Conservation (phyloP, 2,329 filamentous ascomycete genomes). For the Eutypa lata region DNA sequence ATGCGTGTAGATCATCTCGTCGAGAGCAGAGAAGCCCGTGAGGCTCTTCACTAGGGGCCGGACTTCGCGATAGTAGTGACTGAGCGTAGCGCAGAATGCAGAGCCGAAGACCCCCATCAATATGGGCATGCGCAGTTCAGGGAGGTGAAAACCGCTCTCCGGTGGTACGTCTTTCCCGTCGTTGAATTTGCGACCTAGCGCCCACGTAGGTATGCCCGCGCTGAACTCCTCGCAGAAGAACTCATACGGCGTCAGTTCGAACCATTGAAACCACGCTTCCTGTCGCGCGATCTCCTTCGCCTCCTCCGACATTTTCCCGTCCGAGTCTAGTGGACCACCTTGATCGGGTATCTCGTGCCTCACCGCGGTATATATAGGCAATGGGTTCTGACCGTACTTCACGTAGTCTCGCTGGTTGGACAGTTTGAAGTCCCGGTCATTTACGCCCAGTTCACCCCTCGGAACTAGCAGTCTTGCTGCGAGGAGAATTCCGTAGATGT, state of each 20-base stretch:
- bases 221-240: constrained; percentile 91
- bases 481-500: constrained; percentile 85
- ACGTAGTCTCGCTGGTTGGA: constrained; percentile 80
- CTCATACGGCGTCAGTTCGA: constrained; percentile 91
- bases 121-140: constrained; percentile 79
- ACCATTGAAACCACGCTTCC: constrained; percentile 97
- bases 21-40: constrained; percentile 71
- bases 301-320: constrained; percentile 38
- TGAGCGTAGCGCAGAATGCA: constrained; percentile 92
- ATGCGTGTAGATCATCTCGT: constrained; percentile 77
- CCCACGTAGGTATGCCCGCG: constrained; percentile 93
- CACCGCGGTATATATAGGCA: constrained; percentile 95
- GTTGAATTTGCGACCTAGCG: constrained; percentile 78
- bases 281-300: constrained; percentile 52
- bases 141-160: constrained; percentile 67
- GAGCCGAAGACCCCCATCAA: constrained; percentile 95
- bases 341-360: constrained; percentile 86
- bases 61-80: constrained; percentile 93
- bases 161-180: constrained; percentile 64
- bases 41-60: constrained; percentile 76
- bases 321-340: constrained; percentile 38
- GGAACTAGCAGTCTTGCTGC: constrained; percentile 83
- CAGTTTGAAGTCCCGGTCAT: constrained; percentile 79
- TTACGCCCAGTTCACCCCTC: constrained; percentile 74
- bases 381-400: constrained; percentile 73